A percentile compares a stretch with the other conserved stretches of the same genome.
These are phyloP conservation scores for Lactarius indigo DNA, from an alignment of 768 basidiomycete species.

Conservation along the genomic window DNA sequence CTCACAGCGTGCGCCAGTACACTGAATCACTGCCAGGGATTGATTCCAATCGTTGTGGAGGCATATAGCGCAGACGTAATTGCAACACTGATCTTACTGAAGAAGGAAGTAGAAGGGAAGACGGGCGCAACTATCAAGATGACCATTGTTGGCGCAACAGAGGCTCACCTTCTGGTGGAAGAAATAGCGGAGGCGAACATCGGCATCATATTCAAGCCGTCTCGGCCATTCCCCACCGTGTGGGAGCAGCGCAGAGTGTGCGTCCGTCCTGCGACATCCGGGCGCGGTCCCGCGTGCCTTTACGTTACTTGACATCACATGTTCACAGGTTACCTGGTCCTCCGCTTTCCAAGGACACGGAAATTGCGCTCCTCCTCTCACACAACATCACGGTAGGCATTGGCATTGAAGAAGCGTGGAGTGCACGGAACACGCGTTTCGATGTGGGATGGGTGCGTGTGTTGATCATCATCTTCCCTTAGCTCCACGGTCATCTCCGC, in stretches of 20 bases:
- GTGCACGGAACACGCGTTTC: slow-evolving; percentile 71
- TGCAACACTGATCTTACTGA: slow-evolving; percentile 59
- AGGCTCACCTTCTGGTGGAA: slow-evolving; percentile 70
- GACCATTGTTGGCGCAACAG: slow-evolving; percentile 54
- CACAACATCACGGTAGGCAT: slow-evolving; percentile 73
- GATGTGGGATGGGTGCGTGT: slow-evolving; percentile 78
- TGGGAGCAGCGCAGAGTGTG: slow-evolving; percentile 72
- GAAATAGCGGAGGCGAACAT: slow-evolving; percentile 64
- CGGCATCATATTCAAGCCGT: slow-evolving; percentile 66
- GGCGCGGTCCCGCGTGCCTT: neutral
- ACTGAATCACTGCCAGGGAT: slow-evolving; percentile 37
- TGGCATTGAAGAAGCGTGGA: slow-evolving; percentile 64
- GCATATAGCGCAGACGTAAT: slow-evolving; percentile 69
- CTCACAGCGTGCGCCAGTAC: neutral
- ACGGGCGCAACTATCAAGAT: slow-evolving; percentile 42
- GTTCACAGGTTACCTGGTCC: slow-evolving; percentile 60
- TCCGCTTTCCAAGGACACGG: slow-evolving; percentile 60
- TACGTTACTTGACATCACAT: slow-evolving; percentile 3
- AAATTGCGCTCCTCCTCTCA: slow-evolving; percentile 55
- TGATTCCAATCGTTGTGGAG: slow-evolving; percentile 56
- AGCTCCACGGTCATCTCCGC: slow-evolving; percentile 6
- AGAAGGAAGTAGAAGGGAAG: slow-evolving; percentile 53
- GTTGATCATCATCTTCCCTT: slow-evolving; percentile 12
- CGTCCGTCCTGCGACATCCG: slow-evolving; percentile 27
- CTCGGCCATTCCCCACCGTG: slow-evolving; percentile 62